Conservation (phyloP, 768 basidiomycete species). For the Lactifluus rugatus region DNA sequence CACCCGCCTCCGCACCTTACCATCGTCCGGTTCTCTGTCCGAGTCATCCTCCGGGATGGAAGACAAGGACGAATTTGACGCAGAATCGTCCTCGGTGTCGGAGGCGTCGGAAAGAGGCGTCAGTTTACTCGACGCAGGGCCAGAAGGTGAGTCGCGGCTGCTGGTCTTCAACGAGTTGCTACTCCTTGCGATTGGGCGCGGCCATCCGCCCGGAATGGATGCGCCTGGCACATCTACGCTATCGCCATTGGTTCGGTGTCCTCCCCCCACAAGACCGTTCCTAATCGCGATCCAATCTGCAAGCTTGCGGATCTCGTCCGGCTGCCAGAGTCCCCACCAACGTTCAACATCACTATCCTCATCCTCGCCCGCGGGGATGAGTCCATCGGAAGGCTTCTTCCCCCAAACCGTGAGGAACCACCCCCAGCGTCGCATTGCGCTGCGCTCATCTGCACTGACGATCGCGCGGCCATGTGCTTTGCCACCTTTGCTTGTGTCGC, state of each 20-base stretch:
- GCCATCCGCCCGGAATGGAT: neutral
- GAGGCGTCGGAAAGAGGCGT: constrained; percentile 4
- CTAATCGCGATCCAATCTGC: constrained; percentile 55
- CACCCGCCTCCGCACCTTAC: constrained; percentile 6
- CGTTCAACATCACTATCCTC: constrained; percentile 34
- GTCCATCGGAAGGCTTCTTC: constrained; percentile 31
- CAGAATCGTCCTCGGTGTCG: constrained; percentile 4
- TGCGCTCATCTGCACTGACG: constrained; percentile 40
- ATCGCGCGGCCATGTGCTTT: constrained; percentile 33
- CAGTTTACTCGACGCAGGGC: neutral
- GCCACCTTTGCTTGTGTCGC: constrained; percentile 28
- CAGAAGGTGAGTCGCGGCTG: neutral
- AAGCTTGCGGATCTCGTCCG: constrained; percentile 52
- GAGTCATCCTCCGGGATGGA: constrained; percentile 18
- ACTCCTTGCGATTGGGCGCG: neutral
- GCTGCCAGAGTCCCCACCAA: constrained; percentile 76
- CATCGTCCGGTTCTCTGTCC: constrained; percentile 17
- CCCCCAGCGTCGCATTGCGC: constrained; percentile 49
- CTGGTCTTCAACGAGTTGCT: neutral
- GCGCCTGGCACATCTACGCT: neutral
- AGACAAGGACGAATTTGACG: constrained; percentile 6
- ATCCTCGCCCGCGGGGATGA: constrained; percentile 17
- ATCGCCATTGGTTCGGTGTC: neutral
- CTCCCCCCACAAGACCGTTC: constrained; percentile 31
- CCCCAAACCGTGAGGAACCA: constrained; percentile 78